Evolutionary conservation across 2,329 filamentous ascomycete species (phyloP).

Genomic region (Diaporthe batatas): DNA sequence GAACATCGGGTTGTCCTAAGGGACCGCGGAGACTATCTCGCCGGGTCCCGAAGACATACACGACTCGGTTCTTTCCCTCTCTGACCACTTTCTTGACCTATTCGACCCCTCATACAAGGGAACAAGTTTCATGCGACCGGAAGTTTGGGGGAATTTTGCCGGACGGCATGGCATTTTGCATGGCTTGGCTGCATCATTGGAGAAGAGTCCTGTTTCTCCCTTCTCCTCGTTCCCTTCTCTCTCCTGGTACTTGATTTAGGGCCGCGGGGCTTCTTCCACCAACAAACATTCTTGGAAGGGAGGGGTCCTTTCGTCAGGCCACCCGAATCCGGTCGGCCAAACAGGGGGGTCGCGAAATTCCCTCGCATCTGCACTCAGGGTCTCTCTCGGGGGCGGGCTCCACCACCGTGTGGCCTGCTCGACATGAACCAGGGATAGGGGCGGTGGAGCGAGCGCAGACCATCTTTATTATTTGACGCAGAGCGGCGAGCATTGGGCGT

Average conservation of each 20-base stretch:
- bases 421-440: conserved; percentile 12
- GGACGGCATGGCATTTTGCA: conserved; percentile 13
- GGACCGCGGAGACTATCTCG: no score
- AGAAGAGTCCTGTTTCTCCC: neutral
- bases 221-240: neutral
- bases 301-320: neutral
- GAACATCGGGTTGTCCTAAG: conserved; percentile 70
- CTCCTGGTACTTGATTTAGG: neutral
- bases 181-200: conserved; percentile 5
- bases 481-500: neutral
- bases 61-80: neutral
- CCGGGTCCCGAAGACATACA: neutral
- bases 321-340: conserved; percentile 21
- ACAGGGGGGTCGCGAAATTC: conserved; percentile 15
- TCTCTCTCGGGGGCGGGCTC: conserved; percentile 7
- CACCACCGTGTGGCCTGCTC: conserved; percentile 12
- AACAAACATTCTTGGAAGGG: neutral
- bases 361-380: conserved; percentile 30
- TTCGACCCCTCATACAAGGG: neutral
- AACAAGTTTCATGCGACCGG: conserved; percentile 10
- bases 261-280: neutral
- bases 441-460: conserved; percentile 18
- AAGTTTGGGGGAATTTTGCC: conserved; percentile 2
- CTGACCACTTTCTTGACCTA: neutral
- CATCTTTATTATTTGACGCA: neutral